Base-by-base conservation (phyloP, 495 filamentous ascomycete genomes). In the Aspergillus cavernicola region DNA sequence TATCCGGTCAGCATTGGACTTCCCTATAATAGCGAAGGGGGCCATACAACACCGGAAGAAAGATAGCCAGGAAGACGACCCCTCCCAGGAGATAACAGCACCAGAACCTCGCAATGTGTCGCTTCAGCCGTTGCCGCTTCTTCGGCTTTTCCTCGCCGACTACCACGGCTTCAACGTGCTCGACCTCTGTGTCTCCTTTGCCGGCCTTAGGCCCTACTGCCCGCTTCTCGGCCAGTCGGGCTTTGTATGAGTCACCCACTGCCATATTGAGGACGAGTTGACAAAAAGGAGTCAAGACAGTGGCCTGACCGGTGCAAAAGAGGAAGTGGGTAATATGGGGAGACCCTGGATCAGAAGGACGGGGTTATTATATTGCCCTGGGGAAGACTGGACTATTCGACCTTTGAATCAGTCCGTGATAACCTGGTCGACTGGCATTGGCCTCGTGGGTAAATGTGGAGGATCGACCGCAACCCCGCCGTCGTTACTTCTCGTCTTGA, bases 41-140 rank as follows among this genome's bases (percentile, higher is more conserved):
- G 19, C 20, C 72, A 55, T 67, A 77, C 72, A 73, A 59, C 9
- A 75, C 57, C 7, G 74, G 72, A 16, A 77, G 26, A 31, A 75
- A 60, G 13, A 75, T 74, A 9, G 70, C 69, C n/a, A 71, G 56
- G 39, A 77, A 66, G 24, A 77, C 56, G 29, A 71, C 58, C 1
- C 23, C 37, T 15, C 56, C 72, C 20, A 75, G 59, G 0, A 73
- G 37, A 57, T 75, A 74, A 53, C 66, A 70, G 56, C 66, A 70
- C 66, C 72, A 72, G 53, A 74, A 77, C n/a, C 66, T 62, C 12
- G 66, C 59, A 38, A 62, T 68, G 38, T 77, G 72, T 6, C 31
- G 23, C 50, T 53, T 52, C 6, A 44, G 18, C 29, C 47, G 47
- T 40, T 51, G 35, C 13, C 44, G 41, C 11, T 43, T 48, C 22